These are phyloP conservation scores for Albizia julibrissin DNA, from an alignment of 306 rosid species.

Conservation along the genomic window DNA sequence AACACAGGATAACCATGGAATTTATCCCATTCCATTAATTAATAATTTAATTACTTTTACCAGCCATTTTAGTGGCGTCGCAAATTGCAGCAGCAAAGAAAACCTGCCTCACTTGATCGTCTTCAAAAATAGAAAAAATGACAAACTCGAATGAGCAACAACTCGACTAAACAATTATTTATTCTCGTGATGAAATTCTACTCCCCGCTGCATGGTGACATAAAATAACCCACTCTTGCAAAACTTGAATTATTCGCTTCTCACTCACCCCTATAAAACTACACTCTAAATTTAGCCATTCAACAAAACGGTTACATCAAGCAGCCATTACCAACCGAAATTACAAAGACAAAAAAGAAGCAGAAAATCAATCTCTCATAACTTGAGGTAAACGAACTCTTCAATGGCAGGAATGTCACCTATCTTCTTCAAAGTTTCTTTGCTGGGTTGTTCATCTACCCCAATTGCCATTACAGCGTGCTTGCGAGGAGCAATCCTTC, in stretches of 20 bases:
- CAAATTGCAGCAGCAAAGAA: background rate
- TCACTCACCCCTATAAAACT: constrained; percentile 33
- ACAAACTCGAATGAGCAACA: background rate
- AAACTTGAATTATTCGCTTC: constrained; percentile 42
- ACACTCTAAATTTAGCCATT: constrained; percentile 23
- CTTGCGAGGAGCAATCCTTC: constrained; percentile 96
- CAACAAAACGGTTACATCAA: constrained; percentile 45
- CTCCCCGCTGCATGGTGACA: constrained; percentile 7
- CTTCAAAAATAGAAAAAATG: background rate
- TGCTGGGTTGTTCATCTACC: constrained; percentile 84
- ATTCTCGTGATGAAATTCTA: background rate
- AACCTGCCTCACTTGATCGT: background rate
- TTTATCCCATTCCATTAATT: background rate
- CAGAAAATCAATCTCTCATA: constrained; percentile 42
- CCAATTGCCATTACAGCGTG: constrained; percentile 99
- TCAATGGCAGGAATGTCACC: constrained; percentile 86
- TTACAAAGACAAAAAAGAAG: background rate
- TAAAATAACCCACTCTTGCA: background rate
- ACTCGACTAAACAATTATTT: background rate
- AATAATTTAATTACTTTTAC: background rate
- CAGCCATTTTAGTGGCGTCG: background rate
- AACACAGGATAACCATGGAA: background rate
- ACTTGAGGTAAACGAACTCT: constrained; percentile 91
- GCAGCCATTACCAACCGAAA: constrained; percentile 34
- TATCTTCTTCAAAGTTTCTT: constrained; percentile 75